phyloP scores from a whole-genome alignment of 306 rosid genomes.

The Begonia fuchsioides region DNA sequence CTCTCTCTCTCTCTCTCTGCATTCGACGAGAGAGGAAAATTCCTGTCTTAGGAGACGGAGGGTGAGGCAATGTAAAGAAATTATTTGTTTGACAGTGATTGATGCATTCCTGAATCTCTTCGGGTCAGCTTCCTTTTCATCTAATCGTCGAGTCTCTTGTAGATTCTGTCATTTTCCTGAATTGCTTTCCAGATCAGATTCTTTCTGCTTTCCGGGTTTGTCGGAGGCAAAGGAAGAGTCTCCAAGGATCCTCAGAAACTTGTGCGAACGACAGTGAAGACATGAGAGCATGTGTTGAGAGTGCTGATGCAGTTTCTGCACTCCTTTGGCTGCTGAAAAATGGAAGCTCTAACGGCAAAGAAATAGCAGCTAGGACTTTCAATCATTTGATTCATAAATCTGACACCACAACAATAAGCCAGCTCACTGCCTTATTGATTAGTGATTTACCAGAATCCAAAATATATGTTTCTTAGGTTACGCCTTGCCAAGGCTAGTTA shows the following conservation, averaged over 20 bases:
- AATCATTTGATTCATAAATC: slow-evolving; percentile 93
- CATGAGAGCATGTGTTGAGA: slow-evolving; percentile 97
- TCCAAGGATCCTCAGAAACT: slow-evolving; percentile 77
- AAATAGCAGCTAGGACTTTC: slow-evolving; percentile 94
- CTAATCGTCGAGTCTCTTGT: slow-evolving; percentile 2
- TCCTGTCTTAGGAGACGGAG: background rate
- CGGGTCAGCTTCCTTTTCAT: slow-evolving; percentile 27
- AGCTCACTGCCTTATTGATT: slow-evolving; percentile 84
- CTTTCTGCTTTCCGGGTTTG: slow-evolving; percentile 34
- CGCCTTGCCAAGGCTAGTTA: no score
- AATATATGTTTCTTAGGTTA: slow-evolving; percentile 47
- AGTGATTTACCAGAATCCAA: slow-evolving; percentile 95
- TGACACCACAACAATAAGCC: slow-evolving; percentile 90
- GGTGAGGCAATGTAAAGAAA: slow-evolving; percentile 1
- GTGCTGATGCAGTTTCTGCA: slow-evolving; percentile 98
- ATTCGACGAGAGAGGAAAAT: slow-evolving; percentile 14
- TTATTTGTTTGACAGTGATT: slow-evolving; percentile 17
- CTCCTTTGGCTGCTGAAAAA: slow-evolving; percentile 87
- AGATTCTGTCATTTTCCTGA: slow-evolving; percentile 5
- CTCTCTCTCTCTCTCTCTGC: slow-evolving; percentile 13
- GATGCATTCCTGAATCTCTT: slow-evolving; percentile 32
- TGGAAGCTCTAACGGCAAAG: slow-evolving; percentile 93
- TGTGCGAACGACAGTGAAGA: slow-evolving; percentile 99
- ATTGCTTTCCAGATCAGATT: background rate
- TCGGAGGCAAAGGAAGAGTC: slow-evolving; percentile 98